Percentiles rank a stretch among this genome's conserved stretches.
Conservation (phyloP, 208 protist species). For the Strigomonas oncopelti region DNA sequence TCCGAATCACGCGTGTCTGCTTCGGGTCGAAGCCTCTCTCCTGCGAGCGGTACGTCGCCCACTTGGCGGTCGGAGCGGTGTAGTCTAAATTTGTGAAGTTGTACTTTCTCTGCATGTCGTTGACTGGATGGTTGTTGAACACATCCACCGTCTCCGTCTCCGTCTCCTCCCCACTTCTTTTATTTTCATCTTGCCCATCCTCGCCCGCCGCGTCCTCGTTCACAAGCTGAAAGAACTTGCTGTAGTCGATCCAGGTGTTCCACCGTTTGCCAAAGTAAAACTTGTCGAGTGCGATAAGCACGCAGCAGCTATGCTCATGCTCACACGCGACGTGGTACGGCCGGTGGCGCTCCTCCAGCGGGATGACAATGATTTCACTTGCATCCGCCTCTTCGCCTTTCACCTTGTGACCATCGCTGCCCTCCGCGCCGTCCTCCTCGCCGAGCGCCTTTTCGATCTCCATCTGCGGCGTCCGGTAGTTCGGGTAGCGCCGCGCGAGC, state of each 20-base stretch:
- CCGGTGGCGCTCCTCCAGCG: constrained; percentile 31
- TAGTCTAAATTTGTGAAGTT: constrained; percentile 82
- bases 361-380: constrained; percentile 22
- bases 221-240: constrained; percentile 70
- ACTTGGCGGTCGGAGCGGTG: constrained; percentile 63
- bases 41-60: constrained; percentile 74
- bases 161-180: background rate
- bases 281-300: constrained; percentile 83
- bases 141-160: background rate
- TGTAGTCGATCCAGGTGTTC: constrained; percentile 92
- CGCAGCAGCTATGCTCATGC: constrained; percentile 91
- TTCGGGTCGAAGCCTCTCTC: constrained; percentile 89
- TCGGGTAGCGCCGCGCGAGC: constrained; percentile 38
- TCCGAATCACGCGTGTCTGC: constrained; percentile 65
- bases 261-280: constrained; percentile 74
- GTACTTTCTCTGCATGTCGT: background rate
- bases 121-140: background rate
- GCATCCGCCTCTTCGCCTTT: too few relatives aligned
- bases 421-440: constrained; percentile 12
- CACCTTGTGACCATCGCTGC: too few relatives aligned
- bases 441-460: background rate
- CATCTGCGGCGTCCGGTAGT: constrained; percentile 36
- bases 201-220: constrained; percentile 27
- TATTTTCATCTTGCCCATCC: background rate
- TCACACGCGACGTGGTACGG: constrained; percentile 88